Evolutionary conservation across 495 filamentous ascomycete species (phyloP).

Genomic region (Penicillium angulare): DNA sequence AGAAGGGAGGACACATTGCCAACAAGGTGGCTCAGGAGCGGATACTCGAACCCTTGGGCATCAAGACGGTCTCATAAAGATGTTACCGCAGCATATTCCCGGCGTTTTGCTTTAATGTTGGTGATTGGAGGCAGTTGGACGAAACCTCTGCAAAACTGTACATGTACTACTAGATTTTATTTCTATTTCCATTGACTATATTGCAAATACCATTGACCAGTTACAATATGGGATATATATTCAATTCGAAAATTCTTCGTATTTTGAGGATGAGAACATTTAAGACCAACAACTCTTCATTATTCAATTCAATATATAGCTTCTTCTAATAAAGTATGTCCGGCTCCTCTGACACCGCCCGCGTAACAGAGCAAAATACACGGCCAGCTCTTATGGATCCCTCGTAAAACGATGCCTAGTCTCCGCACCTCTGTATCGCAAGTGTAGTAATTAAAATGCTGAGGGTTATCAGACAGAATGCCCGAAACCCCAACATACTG

Average conservation of each 20-base stretch:
- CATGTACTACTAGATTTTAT: constrained; percentile 31
- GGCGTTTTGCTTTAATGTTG: constrained; percentile 35
- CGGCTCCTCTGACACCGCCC: constrained; percentile 89
- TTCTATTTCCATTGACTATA: constrained; percentile 7
- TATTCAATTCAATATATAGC: not conserved
- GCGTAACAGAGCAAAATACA: constrained; percentile 69
- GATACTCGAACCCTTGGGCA: constrained; percentile 60
- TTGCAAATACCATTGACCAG: constrained; percentile 10
- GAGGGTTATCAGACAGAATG: constrained; percentile 67
- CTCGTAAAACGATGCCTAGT: constrained; percentile 51
- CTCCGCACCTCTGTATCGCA: constrained; percentile 86
- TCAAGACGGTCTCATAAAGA: constrained; percentile 34
- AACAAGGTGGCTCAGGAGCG: constrained; percentile 71
- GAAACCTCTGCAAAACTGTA: constrained; percentile 18
- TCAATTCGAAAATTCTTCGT: not conserved
- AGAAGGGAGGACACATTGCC: constrained; percentile 78
- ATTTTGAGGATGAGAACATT: not conserved
- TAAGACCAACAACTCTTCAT: not conserved
- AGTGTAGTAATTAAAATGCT: constrained; percentile 63
- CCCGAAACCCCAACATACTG: constrained; percentile 60
- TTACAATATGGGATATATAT: not conserved
- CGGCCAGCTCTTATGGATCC: constrained; percentile 92
- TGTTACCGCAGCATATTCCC: constrained; percentile 41
- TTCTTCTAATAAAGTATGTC: constrained; percentile 46
- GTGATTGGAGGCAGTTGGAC: constrained; percentile 2